phyloP scores from a whole-genome alignment of 2,329 filamentous ascomycete genomes.

The Colletotrichum ledebouriae region DNA sequence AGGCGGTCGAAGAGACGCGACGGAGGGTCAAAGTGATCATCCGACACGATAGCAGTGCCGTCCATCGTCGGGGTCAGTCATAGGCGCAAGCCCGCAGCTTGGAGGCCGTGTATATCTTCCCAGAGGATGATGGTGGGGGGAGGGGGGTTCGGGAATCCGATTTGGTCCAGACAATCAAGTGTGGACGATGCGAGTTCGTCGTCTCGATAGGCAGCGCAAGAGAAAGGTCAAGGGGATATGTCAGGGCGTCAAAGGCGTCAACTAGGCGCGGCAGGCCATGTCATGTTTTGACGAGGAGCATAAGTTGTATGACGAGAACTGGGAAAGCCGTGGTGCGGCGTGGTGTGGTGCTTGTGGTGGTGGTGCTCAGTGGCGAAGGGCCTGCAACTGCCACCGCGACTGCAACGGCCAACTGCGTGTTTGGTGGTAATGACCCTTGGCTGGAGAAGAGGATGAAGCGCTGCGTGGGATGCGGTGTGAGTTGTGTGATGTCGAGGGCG shows the following conservation, averaged over 20 bases:
- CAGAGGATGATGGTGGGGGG: slow-evolving; percentile 45
- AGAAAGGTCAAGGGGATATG: neutral
- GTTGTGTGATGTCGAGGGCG: neutral
- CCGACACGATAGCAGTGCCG: slow-evolving; percentile 61
- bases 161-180: slow-evolving; percentile 2
- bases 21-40: slow-evolving; percentile 73
- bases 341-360: neutral
- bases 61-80: slow-evolving; percentile 61
- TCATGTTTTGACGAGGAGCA: slow-evolving; percentile 26
- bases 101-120: slow-evolving; percentile 37
- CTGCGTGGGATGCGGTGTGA: no score
- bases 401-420: slow-evolving; percentile 13
- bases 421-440: neutral
- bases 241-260: slow-evolving; percentile 26
- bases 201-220: slow-evolving; percentile 14
- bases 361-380: neutral
- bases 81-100: slow-evolving; percentile 43
- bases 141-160: slow-evolving; percentile 25
- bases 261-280: slow-evolving; percentile 33
- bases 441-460: neutral
- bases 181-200: neutral
- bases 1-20: slow-evolving; percentile 79
- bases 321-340: neutral
- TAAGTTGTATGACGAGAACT: neutral
- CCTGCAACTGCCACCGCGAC: neutral